Evolutionary conservation across 1,284 basidiomycete species (phyloP).

Genomic region (Sporisorium sorghi): DNA sequence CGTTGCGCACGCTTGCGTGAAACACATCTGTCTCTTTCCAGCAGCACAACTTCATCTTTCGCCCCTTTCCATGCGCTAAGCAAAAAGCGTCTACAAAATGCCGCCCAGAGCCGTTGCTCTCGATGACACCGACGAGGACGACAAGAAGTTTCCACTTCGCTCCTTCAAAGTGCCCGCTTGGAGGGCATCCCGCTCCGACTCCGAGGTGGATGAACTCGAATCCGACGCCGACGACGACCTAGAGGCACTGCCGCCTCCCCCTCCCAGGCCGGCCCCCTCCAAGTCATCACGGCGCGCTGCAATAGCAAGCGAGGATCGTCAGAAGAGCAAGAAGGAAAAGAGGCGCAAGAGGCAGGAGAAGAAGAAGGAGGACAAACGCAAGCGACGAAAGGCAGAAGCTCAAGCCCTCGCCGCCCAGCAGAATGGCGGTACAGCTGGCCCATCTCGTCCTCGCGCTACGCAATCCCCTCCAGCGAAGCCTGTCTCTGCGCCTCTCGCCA

Average conservation of each 20-base stretch:
- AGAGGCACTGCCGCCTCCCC: not conserved
- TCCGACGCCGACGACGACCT: constrained; percentile 24
- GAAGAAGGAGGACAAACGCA: constrained; percentile 19
- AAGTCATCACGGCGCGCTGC: not conserved
- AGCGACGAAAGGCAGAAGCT: constrained; percentile 9
- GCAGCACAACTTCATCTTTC: not conserved
- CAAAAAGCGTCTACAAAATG: constrained; percentile 9
- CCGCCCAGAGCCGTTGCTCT: constrained; percentile 21
- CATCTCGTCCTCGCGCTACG: constrained; percentile 1
- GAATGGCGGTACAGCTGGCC: not conserved
- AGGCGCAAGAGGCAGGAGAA: constrained; percentile 4
- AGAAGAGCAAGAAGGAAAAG: constrained; percentile 1
- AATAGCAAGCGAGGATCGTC: not conserved
- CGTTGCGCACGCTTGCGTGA: not conserved
- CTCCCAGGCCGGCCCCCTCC: constrained; percentile 5
- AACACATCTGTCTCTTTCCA: not conserved
- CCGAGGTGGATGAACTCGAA: constrained; percentile 20
- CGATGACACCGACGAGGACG: constrained; percentile 22
- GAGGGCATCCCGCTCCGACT: not conserved
- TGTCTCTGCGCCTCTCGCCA: not conserved
- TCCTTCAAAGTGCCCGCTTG: not conserved
- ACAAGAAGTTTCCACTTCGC: constrained; percentile 10
- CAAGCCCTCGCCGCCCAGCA: constrained; percentile 5
- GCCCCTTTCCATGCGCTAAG: not conserved
- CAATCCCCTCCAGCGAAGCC: not conserved